Percentiles rank a stretch among this genome's conserved stretches.
Conservation (phyloP, 2,329 filamentous ascomycete species). For the Cladosporium sp. region DNA sequence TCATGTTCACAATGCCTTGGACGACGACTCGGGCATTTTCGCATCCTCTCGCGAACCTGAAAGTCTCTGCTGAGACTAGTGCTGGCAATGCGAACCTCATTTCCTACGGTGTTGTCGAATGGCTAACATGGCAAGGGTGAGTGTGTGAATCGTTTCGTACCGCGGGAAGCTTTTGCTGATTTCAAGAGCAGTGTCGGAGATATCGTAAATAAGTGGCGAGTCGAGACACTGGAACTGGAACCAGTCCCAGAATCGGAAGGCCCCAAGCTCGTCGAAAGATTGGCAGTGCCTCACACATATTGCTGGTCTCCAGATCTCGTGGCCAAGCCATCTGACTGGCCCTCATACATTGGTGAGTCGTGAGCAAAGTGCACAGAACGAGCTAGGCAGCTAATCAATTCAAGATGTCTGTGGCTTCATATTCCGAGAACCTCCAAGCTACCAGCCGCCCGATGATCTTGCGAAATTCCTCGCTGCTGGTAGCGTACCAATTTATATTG, state of each 20-base stretch:
- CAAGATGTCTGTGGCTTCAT: constrained; percentile 65
- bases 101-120: constrained; percentile 75
- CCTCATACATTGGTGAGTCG: constrained; percentile 54
- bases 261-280: constrained; percentile 67
- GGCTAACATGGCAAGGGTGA: constrained; percentile 80
- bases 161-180: not conserved
- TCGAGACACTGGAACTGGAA: constrained; percentile 65
- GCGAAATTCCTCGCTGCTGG: constrained; percentile 61
- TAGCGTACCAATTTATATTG: constrained; percentile 70
- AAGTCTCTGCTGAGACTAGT: constrained; percentile 67
- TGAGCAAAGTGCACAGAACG: no score
- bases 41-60: constrained; percentile 76
- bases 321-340: constrained; percentile 23
- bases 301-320: constrained; percentile 39
- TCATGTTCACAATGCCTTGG: constrained; percentile 97
- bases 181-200: constrained; percentile 64
- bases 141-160: no score
- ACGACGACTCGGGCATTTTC: constrained; percentile 77
- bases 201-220: constrained; percentile 69
- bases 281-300: constrained; percentile 73
- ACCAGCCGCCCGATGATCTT: constrained; percentile 60
- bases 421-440: constrained; percentile 58
- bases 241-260: constrained; percentile 70
- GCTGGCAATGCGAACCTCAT: constrained; percentile 70
- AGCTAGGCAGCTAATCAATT: not conserved